phyloP scores from a whole-genome alignment of 306 rosid species.

The Betula pendula region DNA sequence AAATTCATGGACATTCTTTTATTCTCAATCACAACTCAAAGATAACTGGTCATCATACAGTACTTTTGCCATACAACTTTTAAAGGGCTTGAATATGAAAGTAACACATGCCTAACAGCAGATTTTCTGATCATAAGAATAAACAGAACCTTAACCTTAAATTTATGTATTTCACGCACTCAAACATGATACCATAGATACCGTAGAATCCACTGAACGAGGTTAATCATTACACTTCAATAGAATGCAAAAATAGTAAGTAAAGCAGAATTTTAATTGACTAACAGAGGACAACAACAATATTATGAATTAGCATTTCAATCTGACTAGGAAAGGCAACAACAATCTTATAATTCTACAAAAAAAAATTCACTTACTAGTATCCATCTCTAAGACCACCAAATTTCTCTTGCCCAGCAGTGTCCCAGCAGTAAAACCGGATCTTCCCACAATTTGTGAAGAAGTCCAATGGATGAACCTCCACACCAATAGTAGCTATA shows the following conservation, averaged over 20 bases:
- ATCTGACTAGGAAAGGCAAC: background rate
- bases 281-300: background rate
- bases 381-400: constrained; percentile 85
- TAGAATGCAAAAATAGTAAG: background rate
- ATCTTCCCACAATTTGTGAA: constrained; percentile 66
- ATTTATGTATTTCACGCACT: too few relatives aligned
- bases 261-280: background rate
- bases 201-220: background rate
- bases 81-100: too few relatives aligned
- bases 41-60: background rate
- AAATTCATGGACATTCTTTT: background rate
- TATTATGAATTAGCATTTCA: background rate
- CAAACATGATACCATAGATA: background rate
- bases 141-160: background rate
- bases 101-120: too few relatives aligned
- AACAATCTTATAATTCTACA: background rate
- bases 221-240: background rate
- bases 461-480: constrained; percentile 79
- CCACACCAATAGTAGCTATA: constrained; percentile 81
- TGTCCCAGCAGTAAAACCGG: constrained; percentile 82
- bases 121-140: background rate
- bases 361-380: constrained; percentile 51
- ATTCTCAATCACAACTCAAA: background rate
- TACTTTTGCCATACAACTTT: too few relatives aligned
- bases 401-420: constrained; percentile 82